Conservation (phyloP, 352 stramenopile genomes). For the Globisporangium megalacanthum region DNA sequence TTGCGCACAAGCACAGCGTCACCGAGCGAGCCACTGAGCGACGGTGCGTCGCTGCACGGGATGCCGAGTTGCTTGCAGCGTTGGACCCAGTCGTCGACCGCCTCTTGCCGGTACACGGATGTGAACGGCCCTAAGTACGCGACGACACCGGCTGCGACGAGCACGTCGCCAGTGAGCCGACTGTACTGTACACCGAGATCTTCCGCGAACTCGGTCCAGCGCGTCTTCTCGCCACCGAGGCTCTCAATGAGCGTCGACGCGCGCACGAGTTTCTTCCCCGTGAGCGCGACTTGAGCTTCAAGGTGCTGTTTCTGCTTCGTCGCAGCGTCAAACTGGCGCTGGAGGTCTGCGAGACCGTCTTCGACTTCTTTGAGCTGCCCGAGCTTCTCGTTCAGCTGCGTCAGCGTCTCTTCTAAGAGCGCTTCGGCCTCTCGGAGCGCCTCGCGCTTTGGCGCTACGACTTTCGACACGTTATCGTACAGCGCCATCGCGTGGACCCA, state of each 20-base stretch:
- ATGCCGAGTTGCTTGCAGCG: slow-evolving; percentile 76
- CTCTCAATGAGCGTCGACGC: slow-evolving; percentile 92
- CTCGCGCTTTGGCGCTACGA: slow-evolving; percentile 91
- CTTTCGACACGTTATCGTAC: slow-evolving; percentile 92
- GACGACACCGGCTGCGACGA: slow-evolving; percentile 89
- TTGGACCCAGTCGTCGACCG: slow-evolving; percentile 71
- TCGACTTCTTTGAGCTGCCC: slow-evolving; percentile 89
- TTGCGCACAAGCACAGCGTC: slow-evolving; percentile 90
- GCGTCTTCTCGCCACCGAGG: slow-evolving; percentile 89
- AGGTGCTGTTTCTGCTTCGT: slow-evolving; percentile 91
- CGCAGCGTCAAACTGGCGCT: slow-evolving; percentile 84
- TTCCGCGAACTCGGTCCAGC: slow-evolving; percentile 88
- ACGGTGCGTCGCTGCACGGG: slow-evolving; percentile 82
- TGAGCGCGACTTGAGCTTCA: slow-evolving; percentile 90
- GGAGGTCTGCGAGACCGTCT: slow-evolving; percentile 81
- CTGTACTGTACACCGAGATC: slow-evolving; percentile 83
- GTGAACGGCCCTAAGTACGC: slow-evolving; percentile 94
- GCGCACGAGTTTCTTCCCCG: slow-evolving; percentile 90
- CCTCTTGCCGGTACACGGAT: slow-evolving; percentile 77
- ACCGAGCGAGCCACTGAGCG: slow-evolving; percentile 82
- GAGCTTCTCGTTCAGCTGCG: slow-evolving; percentile 88
- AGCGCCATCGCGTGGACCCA: slow-evolving; percentile 92
- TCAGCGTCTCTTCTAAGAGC: slow-evolving; percentile 86
- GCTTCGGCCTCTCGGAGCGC: slow-evolving; percentile 79
- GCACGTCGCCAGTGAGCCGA: slow-evolving; percentile 88